Conservation (phyloP, 352 stramenopile species). For the Aphanomyces stellatus region DNA sequence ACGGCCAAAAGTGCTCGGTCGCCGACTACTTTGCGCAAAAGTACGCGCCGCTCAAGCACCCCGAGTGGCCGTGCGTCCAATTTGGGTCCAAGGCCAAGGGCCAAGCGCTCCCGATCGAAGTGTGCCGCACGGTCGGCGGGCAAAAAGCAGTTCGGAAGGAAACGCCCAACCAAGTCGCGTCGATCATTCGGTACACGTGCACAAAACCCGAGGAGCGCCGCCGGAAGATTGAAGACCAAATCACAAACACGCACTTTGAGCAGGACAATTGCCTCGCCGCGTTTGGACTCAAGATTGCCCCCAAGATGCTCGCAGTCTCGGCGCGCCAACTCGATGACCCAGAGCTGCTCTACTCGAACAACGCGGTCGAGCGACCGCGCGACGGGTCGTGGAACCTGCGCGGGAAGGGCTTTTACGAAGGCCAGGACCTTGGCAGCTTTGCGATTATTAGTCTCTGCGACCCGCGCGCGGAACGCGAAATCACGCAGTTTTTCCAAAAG, state of each 20-base stretch:
- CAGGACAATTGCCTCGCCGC: constrained; percentile 41
- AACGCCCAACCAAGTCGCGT: constrained; percentile 69
- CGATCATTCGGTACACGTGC: constrained; percentile 69
- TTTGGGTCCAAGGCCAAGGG: constrained; percentile 61
- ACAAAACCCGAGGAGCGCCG: constrained; percentile 54
- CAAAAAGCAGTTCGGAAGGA: constrained; percentile 70
- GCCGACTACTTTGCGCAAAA: constrained; percentile 45
- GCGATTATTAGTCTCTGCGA: constrained; percentile 49
- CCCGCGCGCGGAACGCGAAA: constrained; percentile 22
- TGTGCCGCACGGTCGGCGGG: constrained; percentile 56
- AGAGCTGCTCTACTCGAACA: constrained; percentile 41
- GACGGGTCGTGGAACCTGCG: constrained; percentile 65
- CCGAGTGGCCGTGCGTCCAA: constrained; percentile 63
- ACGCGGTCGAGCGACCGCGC: constrained; percentile 44
- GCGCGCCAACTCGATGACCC: constrained; percentile 41
- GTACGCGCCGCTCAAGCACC: constrained; percentile 53
- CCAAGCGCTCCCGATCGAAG: constrained; percentile 75
- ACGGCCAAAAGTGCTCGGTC: constrained; percentile 30
- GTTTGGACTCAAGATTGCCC: constrained; percentile 47
- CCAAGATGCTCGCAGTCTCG: constrained; percentile 42
- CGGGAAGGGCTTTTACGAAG: constrained; percentile 41
- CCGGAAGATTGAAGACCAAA: constrained; percentile 45
- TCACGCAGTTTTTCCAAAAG: constrained; percentile 46
- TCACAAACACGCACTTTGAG: constrained; percentile 45
- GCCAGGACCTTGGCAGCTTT: constrained; percentile 35